Base-by-base conservation (phyloP, 495 filamentous ascomycete species). In the Aspergillus ellipticus region DNA sequence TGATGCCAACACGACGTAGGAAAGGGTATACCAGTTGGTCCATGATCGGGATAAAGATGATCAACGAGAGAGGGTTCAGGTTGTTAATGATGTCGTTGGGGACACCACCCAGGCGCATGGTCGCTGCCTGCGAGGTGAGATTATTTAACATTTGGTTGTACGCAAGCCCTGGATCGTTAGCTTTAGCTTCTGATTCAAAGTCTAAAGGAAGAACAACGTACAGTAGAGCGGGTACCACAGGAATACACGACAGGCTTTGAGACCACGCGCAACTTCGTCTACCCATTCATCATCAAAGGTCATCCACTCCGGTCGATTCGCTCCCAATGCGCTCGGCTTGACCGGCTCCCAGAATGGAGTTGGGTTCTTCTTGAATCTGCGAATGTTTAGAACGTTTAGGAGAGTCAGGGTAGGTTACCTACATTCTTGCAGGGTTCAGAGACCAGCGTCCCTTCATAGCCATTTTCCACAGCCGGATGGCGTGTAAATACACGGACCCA, bases 41-140 rank as follows among this genome's bases (percentile, higher is more conserved):
- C 58, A 81, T 77, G 53, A 93, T 79, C 8, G 89, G 89, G 52
- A 93, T 90, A 57, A 92, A 80, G 67, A 94, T 88, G 66, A 93
- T 80, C 35, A 92, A 71, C 2, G 87, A 77, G 54, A 93, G 74
- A 11, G 89, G 88, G 66, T 92, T 85, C 26, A 94, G 79, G 66
- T 92, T 94, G 59, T 80, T 81, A 61, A 92, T 75, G 22, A 92
- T 78, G 63, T 94, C 89, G 71, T 92, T 90, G 49, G 89, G 89
- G 0, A 90, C 80, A 11, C 86, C 85, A 46, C 80, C 79, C 11
- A 89, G 78, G 7, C 74, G 59, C 86, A 93, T 88, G 6, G 82
- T 84, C 6, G 82, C 83, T 3, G 89, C 89, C 68, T 89, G 88
- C 9, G 85, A 88, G 33, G 81, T 83, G n/a, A 92, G 71, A 71